Conservation (phyloP, 148 eudicot species). For the Euryodendron excelsum region DNA sequence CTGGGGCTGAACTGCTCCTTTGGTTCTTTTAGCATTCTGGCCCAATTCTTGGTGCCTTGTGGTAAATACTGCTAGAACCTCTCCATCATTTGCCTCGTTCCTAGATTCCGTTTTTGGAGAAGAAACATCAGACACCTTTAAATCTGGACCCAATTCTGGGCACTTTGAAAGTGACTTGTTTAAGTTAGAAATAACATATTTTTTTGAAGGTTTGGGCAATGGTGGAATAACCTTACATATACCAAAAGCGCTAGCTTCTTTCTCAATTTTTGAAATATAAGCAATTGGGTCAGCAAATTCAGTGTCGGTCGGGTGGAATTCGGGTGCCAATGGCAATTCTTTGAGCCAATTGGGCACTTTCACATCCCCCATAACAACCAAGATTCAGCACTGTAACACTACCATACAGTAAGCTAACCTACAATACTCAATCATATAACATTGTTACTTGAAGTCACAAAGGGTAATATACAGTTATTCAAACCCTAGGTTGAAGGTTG, state of each 20-base stretch:
- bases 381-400: background rate
- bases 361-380: constrained; percentile 55
- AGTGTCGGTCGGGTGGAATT: constrained; percentile 81
- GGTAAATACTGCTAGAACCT: constrained; percentile 64
- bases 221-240: constrained; percentile 97
- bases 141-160: constrained; percentile 55
- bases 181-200: constrained; percentile 59
- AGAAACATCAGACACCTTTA: constrained; percentile 11
- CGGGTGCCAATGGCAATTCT: constrained; percentile 77
- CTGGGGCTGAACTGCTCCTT: constrained; percentile 21
- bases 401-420: background rate
- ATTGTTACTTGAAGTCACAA: background rate
- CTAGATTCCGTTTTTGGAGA: constrained; percentile 10
- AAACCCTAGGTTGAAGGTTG: constrained; percentile 7
- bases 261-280: constrained; percentile 92
- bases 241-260: constrained; percentile 83
- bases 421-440: background rate
- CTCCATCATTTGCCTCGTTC: constrained; percentile 25
- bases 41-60: constrained; percentile 92
- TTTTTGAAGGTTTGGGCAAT: constrained; percentile 81
- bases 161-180: constrained; percentile 62
- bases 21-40: constrained; percentile 40
- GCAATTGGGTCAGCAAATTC: constrained; percentile 98
- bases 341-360: constrained; percentile 80
- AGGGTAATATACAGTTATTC: background rate